Conservation (phyloP, 352 stramenopile genomes). For the Globisporangium camurandrum region DNA sequence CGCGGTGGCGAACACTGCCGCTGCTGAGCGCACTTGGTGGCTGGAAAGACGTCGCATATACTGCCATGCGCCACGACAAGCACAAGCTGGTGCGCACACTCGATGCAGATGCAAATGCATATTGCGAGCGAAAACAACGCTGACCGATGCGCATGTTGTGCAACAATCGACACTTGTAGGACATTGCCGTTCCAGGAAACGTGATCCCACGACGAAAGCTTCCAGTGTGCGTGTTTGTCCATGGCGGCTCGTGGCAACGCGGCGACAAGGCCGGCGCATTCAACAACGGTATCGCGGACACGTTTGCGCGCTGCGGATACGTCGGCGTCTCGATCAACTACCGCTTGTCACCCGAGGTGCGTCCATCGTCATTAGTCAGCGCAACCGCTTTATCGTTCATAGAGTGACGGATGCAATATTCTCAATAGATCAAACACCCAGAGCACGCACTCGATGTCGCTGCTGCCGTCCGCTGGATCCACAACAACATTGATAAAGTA, state of each 20-base stretch:
- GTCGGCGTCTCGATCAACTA: constrained; percentile 78
- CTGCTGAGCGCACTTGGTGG: constrained; percentile 22
- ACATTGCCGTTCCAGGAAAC: constrained; percentile 50
- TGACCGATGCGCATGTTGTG: background rate
- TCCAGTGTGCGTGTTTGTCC: constrained; percentile 73
- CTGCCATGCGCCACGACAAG: constrained; percentile 25
- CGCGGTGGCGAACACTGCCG: constrained; percentile 18
- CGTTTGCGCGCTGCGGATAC: constrained; percentile 42
- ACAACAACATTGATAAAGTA: constrained; percentile 64
- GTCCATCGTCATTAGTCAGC: background rate
- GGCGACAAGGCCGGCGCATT: constrained; percentile 66
- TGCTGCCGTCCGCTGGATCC: constrained; percentile 50
- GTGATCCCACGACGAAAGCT: constrained; percentile 22
- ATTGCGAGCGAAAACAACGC: background rate
- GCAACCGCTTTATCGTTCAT: background rate
- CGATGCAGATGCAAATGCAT: background rate
- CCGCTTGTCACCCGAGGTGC: constrained; percentile 65
- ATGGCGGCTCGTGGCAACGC: constrained; percentile 79
- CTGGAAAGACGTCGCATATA: constrained; percentile 72
- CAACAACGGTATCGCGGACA: constrained; percentile 53
- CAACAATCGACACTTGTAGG: constrained; percentile 10
- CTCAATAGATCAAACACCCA: constrained; percentile 36
- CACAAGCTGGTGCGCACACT: constrained; percentile 31
- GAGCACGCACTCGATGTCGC: constrained; percentile 61
- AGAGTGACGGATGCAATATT: background rate